phyloP scores from a whole-genome alignment of 129 eudicot species.

The Cynara cardunculus region DNA sequence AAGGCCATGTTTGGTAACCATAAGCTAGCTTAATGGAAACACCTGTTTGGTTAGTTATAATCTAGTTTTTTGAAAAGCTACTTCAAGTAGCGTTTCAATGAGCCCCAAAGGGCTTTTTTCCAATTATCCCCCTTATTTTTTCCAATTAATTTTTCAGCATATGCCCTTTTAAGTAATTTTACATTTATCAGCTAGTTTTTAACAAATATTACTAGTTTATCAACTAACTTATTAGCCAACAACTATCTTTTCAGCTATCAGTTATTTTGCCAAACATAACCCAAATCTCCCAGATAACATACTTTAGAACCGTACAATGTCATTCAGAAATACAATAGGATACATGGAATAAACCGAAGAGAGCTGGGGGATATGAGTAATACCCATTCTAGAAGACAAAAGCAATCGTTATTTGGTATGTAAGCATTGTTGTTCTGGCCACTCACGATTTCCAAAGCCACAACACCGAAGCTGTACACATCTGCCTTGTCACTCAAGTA shows the following conservation, averaged over 20 bases:
- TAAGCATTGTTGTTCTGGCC: conserved; percentile 61
- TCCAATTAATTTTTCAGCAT: neutral
- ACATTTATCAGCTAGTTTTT: neutral
- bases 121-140: neutral
- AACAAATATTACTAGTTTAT: neutral
- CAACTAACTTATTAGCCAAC: neutral
- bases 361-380: neutral
- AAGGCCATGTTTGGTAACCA: too few relatives aligned
- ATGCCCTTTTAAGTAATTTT: neutral
- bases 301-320: neutral
- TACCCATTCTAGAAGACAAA: conserved; percentile 68
- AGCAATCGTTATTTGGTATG: conserved; percentile 42
- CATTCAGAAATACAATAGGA: neutral
- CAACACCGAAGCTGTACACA: conserved; percentile 64
- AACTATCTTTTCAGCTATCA: neutral
- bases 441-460: conserved; percentile 59
- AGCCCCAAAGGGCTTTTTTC: neutral
- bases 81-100: neutral
- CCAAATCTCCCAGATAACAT: neutral
- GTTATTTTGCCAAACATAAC: neutral
- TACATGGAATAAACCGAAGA: neutral
- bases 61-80: neutral
- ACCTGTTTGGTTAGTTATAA: too few relatives aligned
- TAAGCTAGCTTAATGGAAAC: too few relatives aligned
- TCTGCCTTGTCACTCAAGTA: conserved; percentile 61